Evolutionary conservation across 192 early-diverging fungal species (phyloP).

Genomic region (Coemansia sp.): DNA sequence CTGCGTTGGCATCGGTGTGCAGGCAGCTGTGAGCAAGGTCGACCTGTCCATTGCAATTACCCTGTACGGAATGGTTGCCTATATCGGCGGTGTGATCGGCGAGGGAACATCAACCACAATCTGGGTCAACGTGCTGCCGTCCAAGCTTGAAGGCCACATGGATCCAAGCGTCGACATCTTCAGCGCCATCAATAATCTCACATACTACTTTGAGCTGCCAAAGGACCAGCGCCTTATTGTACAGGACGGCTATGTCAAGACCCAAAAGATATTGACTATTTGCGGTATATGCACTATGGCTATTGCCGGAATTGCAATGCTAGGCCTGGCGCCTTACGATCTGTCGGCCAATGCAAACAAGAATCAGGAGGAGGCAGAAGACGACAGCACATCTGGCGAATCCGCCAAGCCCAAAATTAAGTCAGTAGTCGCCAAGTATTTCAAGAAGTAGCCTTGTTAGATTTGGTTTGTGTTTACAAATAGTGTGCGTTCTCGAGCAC

Average conservation of each 20-base stretch:
- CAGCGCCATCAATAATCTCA: constrained; percentile 46
- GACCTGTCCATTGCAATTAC: constrained; percentile 48
- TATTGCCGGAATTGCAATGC: constrained; percentile 36
- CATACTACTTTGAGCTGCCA: constrained; percentile 44
- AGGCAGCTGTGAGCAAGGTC: constrained; percentile 27
- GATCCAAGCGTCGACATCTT: constrained; percentile 15
- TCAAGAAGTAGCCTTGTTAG: too few relatives aligned
- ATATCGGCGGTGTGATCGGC: constrained; percentile 45
- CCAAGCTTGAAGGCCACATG: constrained; percentile 25
- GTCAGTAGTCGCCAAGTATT: constrained; percentile 2
- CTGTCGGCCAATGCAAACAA: neutral
- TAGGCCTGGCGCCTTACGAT: constrained; percentile 39
- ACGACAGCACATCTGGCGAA: neutral
- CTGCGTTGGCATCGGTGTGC: constrained; percentile 44
- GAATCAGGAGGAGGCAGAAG: neutral
- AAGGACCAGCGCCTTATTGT: constrained; percentile 42
- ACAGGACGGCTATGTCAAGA: constrained; percentile 41
- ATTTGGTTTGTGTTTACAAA: too few relatives aligned
- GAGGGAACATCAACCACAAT: constrained; percentile 44
- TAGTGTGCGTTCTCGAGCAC: too few relatives aligned
- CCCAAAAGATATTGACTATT: constrained; percentile 43
- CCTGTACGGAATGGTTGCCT: constrained; percentile 47
- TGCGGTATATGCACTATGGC: constrained; percentile 45
- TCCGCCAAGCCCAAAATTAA: neutral
- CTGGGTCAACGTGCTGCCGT: constrained; percentile 45